These are phyloP conservation scores for Fusarium sacchari DNA, from an alignment of 2,329 filamentous ascomycete species.

Conservation along the genomic window DNA sequence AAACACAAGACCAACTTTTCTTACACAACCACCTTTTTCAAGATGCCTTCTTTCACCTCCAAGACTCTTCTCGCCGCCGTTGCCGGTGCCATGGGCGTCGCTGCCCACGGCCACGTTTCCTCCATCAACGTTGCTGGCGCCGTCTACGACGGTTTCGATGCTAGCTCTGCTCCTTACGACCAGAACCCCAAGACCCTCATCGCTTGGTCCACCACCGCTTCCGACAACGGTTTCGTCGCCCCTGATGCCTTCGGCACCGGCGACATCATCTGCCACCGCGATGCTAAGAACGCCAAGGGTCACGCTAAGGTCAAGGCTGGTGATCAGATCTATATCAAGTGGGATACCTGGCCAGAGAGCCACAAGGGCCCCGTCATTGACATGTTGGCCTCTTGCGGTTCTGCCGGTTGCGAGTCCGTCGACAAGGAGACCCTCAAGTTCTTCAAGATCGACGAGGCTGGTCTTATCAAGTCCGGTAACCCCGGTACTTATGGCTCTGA, in stretches of 20 bases:
- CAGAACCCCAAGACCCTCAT: constrained; percentile 39
- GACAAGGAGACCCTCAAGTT: constrained; percentile 66
- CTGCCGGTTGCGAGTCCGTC: constrained; percentile 63
- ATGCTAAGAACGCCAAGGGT: constrained; percentile 51
- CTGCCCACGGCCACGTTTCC: constrained; percentile 45
- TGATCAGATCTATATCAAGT: constrained; percentile 53
- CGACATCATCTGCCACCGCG: constrained; percentile 61
- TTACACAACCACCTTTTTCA: constrained; percentile 14
- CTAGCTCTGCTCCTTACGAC: constrained; percentile 23
- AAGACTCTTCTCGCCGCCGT: constrained; percentile 43
- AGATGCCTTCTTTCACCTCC: constrained; percentile 43
- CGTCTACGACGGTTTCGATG: constrained; percentile 24
- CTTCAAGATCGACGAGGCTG: constrained; percentile 72
- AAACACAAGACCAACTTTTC: constrained; percentile 5
- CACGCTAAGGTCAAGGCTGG: constrained; percentile 52
- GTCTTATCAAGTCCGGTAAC: constrained; percentile 58
- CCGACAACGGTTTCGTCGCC: constrained; percentile 63
- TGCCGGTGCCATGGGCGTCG: constrained; percentile 40
- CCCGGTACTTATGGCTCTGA: constrained; percentile 50
- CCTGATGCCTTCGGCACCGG: constrained; percentile 50
- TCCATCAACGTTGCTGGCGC: constrained; percentile 43
- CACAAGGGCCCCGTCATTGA: constrained; percentile 68
- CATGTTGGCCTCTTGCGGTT: constrained; percentile 69
- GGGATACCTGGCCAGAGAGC: constrained; percentile 54
- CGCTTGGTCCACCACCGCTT: constrained; percentile 55